Evolutionary conservation across 805 yeast species (phyloP), one percentile per base, ranked within the genome.

Genomic region (Metschnikowia gelsemii): DNA sequence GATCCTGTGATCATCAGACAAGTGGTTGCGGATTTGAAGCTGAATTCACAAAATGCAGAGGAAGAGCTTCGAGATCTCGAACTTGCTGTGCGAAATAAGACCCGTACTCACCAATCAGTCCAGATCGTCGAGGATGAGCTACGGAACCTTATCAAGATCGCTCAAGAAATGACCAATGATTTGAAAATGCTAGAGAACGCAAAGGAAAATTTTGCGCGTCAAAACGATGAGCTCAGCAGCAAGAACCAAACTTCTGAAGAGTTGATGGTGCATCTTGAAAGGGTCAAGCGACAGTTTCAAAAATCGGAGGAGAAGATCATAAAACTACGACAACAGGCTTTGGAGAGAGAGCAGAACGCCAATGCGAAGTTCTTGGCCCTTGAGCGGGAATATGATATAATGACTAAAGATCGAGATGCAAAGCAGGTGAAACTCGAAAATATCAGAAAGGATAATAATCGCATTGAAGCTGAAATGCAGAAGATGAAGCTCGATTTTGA

Each of bases 21-120:
- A 46, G 70, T 78, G 17, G 80, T 82, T 17, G 63, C 68, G 4
- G 82, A 79, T 40, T 64, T 84, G 59, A 66, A 69, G 35, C 57
- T 55, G 16, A 68, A 77, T 5, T 64, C 80, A 18, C 61, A 63
- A 8, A 63, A 64, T 2, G 54, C 76, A 21, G 62, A 58, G 19
- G 46, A 42, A 5, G 40, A 48, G 11, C 55, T 55, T 27, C 45
- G 48, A 13, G 39, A 47, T 3, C 38, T 55, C 9, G 84, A 82
- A 48, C 38, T 46, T 11, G 68, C 75, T 47, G 69, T 76, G 34
- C 64, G 78, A 37, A 78, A 79, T 50, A 58, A 81, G 14, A 62
- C 74, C 1, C 63, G 70, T 1, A 73, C 90, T 0, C 66, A 77
- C 8, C 84, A 80, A 37, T 73, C 88, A 0, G 73, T 86, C 43